Conservation (phyloP, 2,329 filamentous ascomycete genomes). For the Ophiostoma perfectum region DNA sequence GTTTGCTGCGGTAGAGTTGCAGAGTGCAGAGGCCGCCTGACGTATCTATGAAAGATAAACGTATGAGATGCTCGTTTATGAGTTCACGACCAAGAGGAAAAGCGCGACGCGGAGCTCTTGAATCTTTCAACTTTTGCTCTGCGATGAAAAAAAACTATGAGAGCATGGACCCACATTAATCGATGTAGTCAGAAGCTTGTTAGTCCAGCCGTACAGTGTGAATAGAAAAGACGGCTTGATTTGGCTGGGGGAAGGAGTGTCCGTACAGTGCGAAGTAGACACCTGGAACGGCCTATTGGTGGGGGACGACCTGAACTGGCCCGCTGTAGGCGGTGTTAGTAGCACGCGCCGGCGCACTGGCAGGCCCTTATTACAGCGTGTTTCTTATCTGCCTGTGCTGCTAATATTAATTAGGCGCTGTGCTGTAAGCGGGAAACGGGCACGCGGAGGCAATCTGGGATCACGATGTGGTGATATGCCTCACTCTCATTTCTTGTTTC, state of each 20-base stretch:
- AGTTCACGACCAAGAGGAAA: neutral
- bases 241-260: no score
- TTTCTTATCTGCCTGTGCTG: neutral
- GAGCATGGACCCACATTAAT: conserved; percentile 8
- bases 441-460: neutral
- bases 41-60: neutral
- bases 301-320: neutral
- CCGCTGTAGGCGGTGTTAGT: neutral
- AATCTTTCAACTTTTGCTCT: neutral
- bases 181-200: conserved; percentile 8
- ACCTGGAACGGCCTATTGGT: neutral
- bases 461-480: conserved; percentile 7
- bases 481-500: neutral
- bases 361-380: neutral
- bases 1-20: neutral
- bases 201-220: neutral
- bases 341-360: neutral
- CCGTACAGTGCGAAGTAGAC: no score
- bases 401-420: neutral
- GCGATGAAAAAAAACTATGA: conserved; percentile 10
- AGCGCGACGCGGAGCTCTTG: conserved; percentile 21
- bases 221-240: no score
- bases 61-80: neutral
- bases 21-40: neutral
- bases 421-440: neutral